Evolutionary conservation across 352 stramenopile genomes (phyloP), one percentile per base, ranked within the genome.

Genomic region (Phytophthora pisi): DNA sequence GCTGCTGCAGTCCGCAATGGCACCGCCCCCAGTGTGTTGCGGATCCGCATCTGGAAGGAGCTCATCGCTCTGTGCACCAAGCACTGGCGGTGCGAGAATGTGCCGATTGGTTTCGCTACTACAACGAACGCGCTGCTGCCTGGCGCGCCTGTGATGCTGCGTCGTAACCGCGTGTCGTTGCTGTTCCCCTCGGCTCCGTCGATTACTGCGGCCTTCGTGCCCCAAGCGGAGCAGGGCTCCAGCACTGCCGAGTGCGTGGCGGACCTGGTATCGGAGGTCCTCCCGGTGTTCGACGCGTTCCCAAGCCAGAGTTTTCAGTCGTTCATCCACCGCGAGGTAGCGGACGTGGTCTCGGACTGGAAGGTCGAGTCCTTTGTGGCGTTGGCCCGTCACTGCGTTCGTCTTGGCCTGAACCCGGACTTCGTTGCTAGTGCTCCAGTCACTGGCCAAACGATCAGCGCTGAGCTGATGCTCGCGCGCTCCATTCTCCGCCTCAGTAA

Each of bases 281-380:
- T 93, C 4, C 84, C 84, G 2, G 63, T 83, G 0, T 93, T 90
- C 34, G 82, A 91, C 30, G 79, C 70, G 0, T 91, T 93, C 65
- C 72, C 82, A 0, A 91, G 81, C 49, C 66, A 73, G 43, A 78
- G 65, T 34, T 90, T 91, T 49, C 82, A 87, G 54, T 78, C 79
- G 13, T 83, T 83, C 24, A 76, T 91, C 16, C 72, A 90, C 31
- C 79, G 81, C n/a, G 82, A 90, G 55, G 75, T 91, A 15, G 65
- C 78, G 0, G 77, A 88, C 72, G 78, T 81, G 13, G 51, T 72
- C 16, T 79, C 79, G 0, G 81, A 88, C 30, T 90, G 77, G 77
- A 88, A 91, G 42, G 78, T 88, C 0, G 81, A 90, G 66, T 92
- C 84, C 10, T 85, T 90, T 11, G 77, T 90, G n/a, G 75, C 75